Percentiles rank a stretch among this genome's conserved stretches.
These are phyloP conservation scores for Triticum monococcum DNA, from an alignment of 176 grass and related monocot species.

Conservation along the genomic window DNA sequence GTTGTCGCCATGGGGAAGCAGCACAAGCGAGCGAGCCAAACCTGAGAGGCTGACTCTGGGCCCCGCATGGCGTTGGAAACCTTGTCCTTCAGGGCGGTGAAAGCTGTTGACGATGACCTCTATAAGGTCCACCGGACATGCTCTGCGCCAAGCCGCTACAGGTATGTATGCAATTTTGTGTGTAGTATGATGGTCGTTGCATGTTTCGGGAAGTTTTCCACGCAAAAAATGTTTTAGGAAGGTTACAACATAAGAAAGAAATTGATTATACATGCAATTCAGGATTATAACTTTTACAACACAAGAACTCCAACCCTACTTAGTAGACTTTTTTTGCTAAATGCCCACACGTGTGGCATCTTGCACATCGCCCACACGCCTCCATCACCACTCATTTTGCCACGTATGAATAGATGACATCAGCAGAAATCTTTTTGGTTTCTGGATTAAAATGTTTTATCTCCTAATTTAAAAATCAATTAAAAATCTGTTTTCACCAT, in stretches of 20 bases:
- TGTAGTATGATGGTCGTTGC: neutral
- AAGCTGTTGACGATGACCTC: constrained; percentile 7
- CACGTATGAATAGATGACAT: too few relatives aligned
- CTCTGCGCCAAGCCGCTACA: neutral
- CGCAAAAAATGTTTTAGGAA: neutral
- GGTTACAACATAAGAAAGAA: neutral
- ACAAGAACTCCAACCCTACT: neutral
- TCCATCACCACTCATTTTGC: too few relatives aligned
- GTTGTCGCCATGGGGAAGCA: neutral
- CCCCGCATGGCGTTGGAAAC: too few relatives aligned
- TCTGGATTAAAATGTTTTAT: too few relatives aligned
- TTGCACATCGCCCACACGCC: too few relatives aligned
- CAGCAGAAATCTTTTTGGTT: too few relatives aligned
- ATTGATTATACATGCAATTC: neutral
- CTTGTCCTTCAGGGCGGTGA: neutral
- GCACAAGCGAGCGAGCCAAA: neutral
- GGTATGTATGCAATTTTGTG: neutral
- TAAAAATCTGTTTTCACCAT: too few relatives aligned
- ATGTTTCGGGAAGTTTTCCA: neutral
- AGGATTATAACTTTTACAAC: neutral
- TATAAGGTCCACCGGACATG: neutral
- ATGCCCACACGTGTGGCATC: too few relatives aligned
- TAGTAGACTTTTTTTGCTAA: too few relatives aligned
- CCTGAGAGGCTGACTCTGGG: neutral
- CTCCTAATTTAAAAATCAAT: too few relatives aligned